Evolutionary conservation across 2,329 filamentous ascomycete genomes (phyloP).

Genomic region (Pseudogymnoascus sp.): DNA sequence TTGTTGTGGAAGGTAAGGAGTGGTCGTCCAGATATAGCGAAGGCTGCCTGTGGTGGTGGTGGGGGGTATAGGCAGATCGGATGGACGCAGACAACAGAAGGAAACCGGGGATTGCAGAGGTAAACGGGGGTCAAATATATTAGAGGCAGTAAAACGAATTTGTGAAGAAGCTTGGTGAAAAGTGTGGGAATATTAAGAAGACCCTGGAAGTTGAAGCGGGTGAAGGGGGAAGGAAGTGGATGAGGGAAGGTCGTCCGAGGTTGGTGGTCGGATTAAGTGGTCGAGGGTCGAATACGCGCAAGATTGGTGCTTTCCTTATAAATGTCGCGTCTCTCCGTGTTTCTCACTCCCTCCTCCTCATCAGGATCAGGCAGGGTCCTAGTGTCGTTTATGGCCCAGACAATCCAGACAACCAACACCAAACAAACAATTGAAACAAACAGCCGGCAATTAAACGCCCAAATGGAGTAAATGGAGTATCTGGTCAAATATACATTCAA

Average conservation of each 20-base stretch:
- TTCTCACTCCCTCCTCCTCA: not conserved
- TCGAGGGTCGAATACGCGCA: not conserved
- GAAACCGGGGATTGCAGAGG: not conserved
- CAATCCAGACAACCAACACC: not conserved
- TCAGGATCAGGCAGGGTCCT: not conserved
- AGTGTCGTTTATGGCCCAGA: constrained; percentile 1
- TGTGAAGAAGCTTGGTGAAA: constrained; percentile 1
- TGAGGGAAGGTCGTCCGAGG: constrained; percentile 4
- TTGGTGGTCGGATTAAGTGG: constrained; percentile 8
- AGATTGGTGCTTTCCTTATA: constrained; percentile 3
- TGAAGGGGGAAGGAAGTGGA: constrained; percentile 3
- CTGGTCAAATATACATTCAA: constrained; percentile 2
- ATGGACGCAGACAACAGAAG: constrained; percentile 3
- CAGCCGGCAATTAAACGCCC: constrained; percentile 7
- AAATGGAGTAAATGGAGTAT: not conserved
- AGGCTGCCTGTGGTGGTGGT: not conserved
- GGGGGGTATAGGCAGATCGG: not conserved
- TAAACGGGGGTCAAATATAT: not conserved
- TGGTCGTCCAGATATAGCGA: not conserved
- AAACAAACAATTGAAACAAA: constrained; percentile 7
- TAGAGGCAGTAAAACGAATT: not conserved
- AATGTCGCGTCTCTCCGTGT: constrained; percentile 6
- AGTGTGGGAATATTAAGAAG: not conserved
- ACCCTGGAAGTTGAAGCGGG: not conserved
- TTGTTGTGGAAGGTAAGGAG: not conserved